These are phyloP conservation scores for Jacaranda mimosifolia DNA, from an alignment of 257 asterid genomes.

Conservation along the genomic window DNA sequence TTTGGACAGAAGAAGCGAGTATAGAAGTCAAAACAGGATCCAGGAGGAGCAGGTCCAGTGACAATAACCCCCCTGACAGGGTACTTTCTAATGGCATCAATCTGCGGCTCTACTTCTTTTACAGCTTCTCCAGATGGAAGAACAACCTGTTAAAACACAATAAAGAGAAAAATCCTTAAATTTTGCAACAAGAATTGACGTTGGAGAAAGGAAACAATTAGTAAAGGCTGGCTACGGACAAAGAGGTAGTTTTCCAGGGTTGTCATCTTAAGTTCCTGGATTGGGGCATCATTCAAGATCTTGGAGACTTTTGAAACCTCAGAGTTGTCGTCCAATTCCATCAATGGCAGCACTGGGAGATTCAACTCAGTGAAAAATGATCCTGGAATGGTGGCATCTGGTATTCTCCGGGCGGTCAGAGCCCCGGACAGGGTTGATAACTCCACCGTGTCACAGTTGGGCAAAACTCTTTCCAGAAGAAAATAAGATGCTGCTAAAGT, in stretches of 20 bases:
- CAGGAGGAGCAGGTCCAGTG: conserved; percentile 58
- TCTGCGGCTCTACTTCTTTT: conserved; percentile 46
- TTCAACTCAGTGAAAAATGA: conserved; percentile 49
- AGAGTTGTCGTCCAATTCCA: conserved; percentile 31
- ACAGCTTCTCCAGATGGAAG: conserved; percentile 59
- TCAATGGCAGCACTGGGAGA: conserved; percentile 53
- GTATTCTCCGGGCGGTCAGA: conserved; percentile 47
- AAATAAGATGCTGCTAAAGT: conserved; percentile 60
- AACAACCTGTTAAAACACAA: conserved; percentile 48
- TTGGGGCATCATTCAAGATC: conserved; percentile 56
- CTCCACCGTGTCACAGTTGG: conserved; percentile 47
- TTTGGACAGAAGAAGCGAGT: conserved; percentile 64
- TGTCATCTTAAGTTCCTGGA: conserved; percentile 53
- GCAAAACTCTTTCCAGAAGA: conserved; percentile 44
- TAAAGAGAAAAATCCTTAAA: too few species aligned
- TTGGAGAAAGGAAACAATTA: too few species aligned
- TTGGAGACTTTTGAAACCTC: conserved; percentile 46
- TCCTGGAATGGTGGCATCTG: conserved; percentile 10
- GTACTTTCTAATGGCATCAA: conserved; percentile 44
- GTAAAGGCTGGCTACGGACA: conserved; percentile 32
- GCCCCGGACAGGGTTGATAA: conserved; percentile 53
- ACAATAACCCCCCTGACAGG: conserved; percentile 54
- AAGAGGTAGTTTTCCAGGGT: conserved; percentile 45
- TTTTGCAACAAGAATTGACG: too few species aligned
- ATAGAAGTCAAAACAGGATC: conserved; percentile 55